Evolutionary conservation across 176 grass and related monocot species (phyloP).

Genomic region (Panicum miliaceum): DNA sequence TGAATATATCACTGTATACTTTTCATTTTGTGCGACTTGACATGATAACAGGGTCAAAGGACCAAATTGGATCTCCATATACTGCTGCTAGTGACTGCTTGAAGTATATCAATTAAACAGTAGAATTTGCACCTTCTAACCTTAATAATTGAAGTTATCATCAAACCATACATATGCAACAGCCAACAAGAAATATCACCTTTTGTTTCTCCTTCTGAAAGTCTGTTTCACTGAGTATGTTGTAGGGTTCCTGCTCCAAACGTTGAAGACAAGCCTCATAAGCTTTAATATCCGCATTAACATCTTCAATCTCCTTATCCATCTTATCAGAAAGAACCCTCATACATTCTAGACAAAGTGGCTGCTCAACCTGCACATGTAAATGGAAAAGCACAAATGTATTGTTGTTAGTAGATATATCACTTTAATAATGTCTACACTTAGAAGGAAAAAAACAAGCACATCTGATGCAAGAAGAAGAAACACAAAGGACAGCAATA

Average conservation of each 20-base stretch:
- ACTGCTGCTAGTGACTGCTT: neutral
- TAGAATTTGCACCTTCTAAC: conserved; percentile 2
- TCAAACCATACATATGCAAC: conserved; percentile 21
- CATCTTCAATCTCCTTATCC: conserved; percentile 92
- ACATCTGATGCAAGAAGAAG: neutral
- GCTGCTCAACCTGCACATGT: conserved; percentile 79
- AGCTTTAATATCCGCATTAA: conserved; percentile 83
- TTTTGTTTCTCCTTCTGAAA: conserved; percentile 89
- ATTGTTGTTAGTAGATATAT: neutral
- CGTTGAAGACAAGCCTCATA: conserved; percentile 83
- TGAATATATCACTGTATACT: neutral
- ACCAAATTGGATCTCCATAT: conserved; percentile 3
- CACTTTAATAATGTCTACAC: neutral
- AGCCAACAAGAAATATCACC: conserved; percentile 54
- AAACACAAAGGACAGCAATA: conserved; percentile 12
- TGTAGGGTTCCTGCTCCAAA: conserved; percentile 68
- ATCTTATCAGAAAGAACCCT: conserved; percentile 91
- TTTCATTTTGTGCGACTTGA: neutral
- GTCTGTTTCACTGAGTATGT: conserved; percentile 73
- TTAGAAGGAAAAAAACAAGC: neutral
- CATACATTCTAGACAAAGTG: conserved; percentile 97
- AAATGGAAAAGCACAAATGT: neutral
- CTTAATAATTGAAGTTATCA: neutral
- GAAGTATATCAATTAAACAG: neutral
- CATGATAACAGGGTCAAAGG: conserved; percentile 4